Base-by-base conservation (phyloP, 2,329 filamentous ascomycete species). In the Aspergillus sergii region DNA sequence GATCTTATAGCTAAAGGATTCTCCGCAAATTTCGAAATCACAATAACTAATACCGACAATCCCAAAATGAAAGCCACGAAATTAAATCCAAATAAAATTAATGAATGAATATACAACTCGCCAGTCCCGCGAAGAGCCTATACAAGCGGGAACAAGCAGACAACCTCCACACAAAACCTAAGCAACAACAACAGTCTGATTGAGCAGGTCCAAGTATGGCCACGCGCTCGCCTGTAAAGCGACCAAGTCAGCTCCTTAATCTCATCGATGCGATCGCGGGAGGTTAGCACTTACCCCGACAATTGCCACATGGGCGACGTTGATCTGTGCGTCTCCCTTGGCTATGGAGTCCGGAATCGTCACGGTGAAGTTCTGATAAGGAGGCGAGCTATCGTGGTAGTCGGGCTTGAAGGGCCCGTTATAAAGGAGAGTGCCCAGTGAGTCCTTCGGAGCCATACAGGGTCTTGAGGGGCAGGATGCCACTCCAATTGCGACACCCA, bases 281-380 rank as follows among this genome's bases (percentile, higher is more conserved):
- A 19, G 19, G n/a, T 9, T 12, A 59, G 4, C 16, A 54, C 58
- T 71, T 66, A 76, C 74, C 8, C 74, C 74, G n/a, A 75, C 63
- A 16, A 75, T 61, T 3, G 72, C 58, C 7, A 72, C 67, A 62
- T 76, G 74, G 0, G 73, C 72, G 4, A 76, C 62, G 14, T 71
- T 73, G 12, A 76, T 60, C 12, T 71, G 61, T 9, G 66, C 70
- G 2, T 60, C 54, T 0, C 72, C 72, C 5, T 60, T 41, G 0
- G 59, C 50, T 6, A 69, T 48, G 0, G 32, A 34, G 2, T 65
- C 54, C 0, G 75, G 75, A 14, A 76, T 59, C 0, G 57, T 70
- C 11, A 76, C 70, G 1, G 68, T 72, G 58, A 75, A 73, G 68
- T 76, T 76, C 63, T 76, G 58, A 43, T 76, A 76, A 1, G 74